These are phyloP conservation scores for Verticillium dahliae DNA, from an alignment of 2,329 filamentous ascomycete species.

Conservation along the genomic window DNA sequence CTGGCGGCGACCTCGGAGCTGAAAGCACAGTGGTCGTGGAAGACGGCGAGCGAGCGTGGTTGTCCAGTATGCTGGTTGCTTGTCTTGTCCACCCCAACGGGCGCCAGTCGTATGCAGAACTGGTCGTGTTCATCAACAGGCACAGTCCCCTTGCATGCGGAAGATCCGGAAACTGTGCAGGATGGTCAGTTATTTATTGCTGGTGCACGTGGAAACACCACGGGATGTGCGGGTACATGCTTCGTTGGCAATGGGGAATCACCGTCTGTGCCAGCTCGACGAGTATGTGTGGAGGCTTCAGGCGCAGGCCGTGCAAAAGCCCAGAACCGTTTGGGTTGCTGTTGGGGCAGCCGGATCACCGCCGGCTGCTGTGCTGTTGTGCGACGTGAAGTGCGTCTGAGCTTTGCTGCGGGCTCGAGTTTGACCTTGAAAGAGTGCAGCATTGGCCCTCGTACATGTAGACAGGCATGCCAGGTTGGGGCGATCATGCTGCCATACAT, in stretches of 20 bases:
- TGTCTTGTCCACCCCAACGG: neutral
- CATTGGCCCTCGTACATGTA: too few species aligned
- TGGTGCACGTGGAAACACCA: neutral
- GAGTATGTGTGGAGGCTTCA: neutral
- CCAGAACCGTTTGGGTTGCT: neutral
- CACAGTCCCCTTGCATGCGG: conserved; percentile 9
- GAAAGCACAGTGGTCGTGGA: neutral
- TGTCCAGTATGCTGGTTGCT: neutral
- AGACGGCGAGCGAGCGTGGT: neutral
- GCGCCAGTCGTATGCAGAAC: conserved; percentile 2
- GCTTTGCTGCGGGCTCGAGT: neutral
- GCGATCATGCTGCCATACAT: too few species aligned
- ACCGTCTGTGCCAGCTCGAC: neutral
- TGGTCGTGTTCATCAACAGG: conserved; percentile 5
- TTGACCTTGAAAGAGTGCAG: neutral
- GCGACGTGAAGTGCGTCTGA: neutral
- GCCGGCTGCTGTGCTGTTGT: neutral
- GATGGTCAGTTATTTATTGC: neutral
- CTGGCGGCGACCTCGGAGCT: neutral
- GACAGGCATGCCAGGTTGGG: neutral
- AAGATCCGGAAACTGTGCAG: conserved; percentile 8
- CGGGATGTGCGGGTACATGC: neutral
- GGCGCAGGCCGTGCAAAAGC: neutral
- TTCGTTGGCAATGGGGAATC: neutral
- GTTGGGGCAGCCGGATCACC: neutral